A percentile compares a stretch with the other conserved stretches of the same genome.
phyloP scores from a whole-genome alignment of 2,329 filamentous ascomycete genomes.

The Neofusicoccum kwambonambiense region DNA sequence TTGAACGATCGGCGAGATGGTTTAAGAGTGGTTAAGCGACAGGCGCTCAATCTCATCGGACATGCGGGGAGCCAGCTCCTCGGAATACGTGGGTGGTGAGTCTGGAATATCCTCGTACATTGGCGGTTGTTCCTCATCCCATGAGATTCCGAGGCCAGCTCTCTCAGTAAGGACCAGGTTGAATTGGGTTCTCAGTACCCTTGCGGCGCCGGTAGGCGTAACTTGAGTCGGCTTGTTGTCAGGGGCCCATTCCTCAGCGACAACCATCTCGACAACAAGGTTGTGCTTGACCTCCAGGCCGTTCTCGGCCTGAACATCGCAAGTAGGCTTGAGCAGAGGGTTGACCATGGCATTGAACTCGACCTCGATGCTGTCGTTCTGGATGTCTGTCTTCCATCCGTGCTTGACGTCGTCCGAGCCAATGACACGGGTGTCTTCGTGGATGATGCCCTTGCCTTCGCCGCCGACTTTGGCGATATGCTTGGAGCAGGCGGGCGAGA shows the following conservation, averaged over 20 bases:
- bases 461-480: constrained; percentile 67
- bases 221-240: constrained; percentile 70
- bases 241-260: constrained; percentile 80
- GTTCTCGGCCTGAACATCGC: constrained; percentile 71
- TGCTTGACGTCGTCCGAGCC: constrained; percentile 78
- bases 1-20: not conserved
- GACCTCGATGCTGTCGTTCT: constrained; percentile 67
- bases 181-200: constrained; percentile 92
- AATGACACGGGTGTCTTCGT: constrained; percentile 74
- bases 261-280: constrained; percentile 88
- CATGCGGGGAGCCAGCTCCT: constrained; percentile 22
- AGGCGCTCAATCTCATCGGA: constrained; percentile 18
- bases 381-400: constrained; percentile 86
- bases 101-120: constrained; percentile 91
- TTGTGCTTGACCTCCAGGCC: constrained; percentile 80
- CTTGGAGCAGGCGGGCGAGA: constrained; percentile 76
- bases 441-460: constrained; percentile 67
- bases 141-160: constrained; percentile 83
- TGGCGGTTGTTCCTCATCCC: constrained; percentile 94
- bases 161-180: constrained; percentile 77
- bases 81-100: constrained; percentile 65
- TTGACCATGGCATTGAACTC: constrained; percentile 69
- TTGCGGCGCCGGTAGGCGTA: constrained; percentile 84
- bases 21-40: constrained; percentile 14
- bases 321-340: constrained; percentile 64